phyloP scores from a whole-genome alignment of 768 basidiomycete genomes.

The Hericium erinaceus region DNA sequence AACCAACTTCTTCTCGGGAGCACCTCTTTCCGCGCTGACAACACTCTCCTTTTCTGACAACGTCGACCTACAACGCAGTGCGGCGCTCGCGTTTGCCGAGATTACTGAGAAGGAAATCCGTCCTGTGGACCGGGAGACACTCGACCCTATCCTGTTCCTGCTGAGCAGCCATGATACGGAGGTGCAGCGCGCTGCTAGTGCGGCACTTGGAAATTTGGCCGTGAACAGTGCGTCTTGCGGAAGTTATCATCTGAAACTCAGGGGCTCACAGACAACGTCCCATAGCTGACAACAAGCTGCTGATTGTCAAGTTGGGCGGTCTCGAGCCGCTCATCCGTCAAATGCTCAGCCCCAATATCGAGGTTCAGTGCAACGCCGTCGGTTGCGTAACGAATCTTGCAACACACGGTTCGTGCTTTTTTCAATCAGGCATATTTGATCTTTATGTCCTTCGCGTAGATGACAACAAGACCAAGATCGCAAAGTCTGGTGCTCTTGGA shows the following conservation, averaged over 20 bases:
- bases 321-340: conserved; percentile 96
- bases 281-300: conserved; percentile 94
- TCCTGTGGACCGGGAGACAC: conserved; percentile 90
- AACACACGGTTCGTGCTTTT: conserved; percentile 70
- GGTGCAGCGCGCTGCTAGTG: conserved; percentile 96
- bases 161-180: conserved; percentile 97
- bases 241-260: not conserved
- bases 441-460: conserved; percentile 38
- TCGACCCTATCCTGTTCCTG: conserved; percentile 96
- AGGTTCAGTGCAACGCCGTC: conserved; percentile 99
- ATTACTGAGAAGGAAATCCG: conserved; percentile 99
- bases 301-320: conserved; percentile 96
- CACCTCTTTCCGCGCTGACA: conserved; percentile 86
- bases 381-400: conserved; percentile 98
- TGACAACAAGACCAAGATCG: conserved; percentile 99
- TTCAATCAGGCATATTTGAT: not conserved
- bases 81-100: conserved; percentile 96
- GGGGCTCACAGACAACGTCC: conserved; percentile 9
- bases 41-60: conserved; percentile 98
- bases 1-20: conserved; percentile 96
- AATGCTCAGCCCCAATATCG: conserved; percentile 98
- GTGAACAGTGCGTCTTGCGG: conserved; percentile 74
- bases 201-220: conserved; percentile 93
- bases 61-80: conserved; percentile 96
- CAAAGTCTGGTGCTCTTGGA: conserved; percentile 97